A percentile compares a stretch with the other conserved stretches of the same genome.
Evolutionary conservation across 2,329 filamentous ascomycete genomes (phyloP).

Genomic region (Diaporthe citrichinensis): DNA sequence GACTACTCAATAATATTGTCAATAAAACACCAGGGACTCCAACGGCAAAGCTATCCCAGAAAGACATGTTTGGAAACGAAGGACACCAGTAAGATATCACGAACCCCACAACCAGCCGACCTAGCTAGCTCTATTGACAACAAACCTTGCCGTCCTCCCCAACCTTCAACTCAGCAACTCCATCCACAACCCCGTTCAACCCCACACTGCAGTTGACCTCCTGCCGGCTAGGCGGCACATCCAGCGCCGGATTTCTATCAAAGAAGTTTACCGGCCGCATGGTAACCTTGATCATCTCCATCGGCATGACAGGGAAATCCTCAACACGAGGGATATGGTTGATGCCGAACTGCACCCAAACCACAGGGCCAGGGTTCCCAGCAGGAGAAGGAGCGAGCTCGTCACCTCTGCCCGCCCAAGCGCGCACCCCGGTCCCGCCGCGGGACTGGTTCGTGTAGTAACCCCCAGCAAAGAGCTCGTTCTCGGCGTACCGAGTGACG

Average conservation of each 20-base stretch:
- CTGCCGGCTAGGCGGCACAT: constrained; percentile 63
- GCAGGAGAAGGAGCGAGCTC: constrained; percentile 47
- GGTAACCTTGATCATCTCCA: constrained; percentile 66
- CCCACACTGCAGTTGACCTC: constrained; percentile 56
- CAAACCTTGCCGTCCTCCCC: constrained; percentile 37
- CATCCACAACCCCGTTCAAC: constrained; percentile 44
- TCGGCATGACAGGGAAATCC: constrained; percentile 79
- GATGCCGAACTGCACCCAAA: constrained; percentile 68
- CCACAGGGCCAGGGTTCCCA: constrained; percentile 60
- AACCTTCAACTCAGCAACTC: constrained; percentile 35
- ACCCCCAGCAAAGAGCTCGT: constrained; percentile 55
- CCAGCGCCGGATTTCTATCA: constrained; percentile 64
- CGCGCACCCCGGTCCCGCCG: constrained; percentile 51
- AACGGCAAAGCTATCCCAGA: too few species aligned
- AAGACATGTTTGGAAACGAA: not conserved
- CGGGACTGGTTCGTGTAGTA: constrained; percentile 58
- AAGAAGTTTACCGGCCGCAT: constrained; percentile 68
- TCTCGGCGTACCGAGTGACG: constrained; percentile 53
- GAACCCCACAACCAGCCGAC: not conserved
- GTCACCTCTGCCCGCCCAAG: constrained; percentile 56
- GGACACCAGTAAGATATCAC: not conserved
- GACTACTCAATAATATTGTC: not conserved
- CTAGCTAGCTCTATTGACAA: not conserved
- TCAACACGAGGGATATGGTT: constrained; percentile 74
- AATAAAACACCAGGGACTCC: not conserved